These are phyloP conservation scores for Aureoboletus auriporus DNA, from an alignment of 768 basidiomycete genomes.

Conservation along the genomic window DNA sequence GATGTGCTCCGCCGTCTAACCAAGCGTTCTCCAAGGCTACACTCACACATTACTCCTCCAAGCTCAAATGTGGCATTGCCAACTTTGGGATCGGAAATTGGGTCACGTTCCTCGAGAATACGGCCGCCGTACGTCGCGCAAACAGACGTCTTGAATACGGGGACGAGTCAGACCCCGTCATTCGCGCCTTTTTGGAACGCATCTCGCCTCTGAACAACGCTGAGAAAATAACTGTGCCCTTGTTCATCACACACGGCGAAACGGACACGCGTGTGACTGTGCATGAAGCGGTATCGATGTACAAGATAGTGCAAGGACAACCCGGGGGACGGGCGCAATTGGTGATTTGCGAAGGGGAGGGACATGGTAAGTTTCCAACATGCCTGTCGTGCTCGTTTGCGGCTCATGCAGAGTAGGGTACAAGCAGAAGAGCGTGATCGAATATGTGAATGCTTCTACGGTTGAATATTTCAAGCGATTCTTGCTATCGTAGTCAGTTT, in stretches of 20 bases:
- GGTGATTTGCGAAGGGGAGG: slow-evolving; percentile 39
- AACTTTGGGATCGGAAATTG: slow-evolving; percentile 40
- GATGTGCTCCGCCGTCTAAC: neutral
- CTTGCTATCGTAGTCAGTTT: slow-evolving; percentile 20
- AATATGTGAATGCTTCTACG: slow-evolving; percentile 38
- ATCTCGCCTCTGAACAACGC: slow-evolving; percentile 39
- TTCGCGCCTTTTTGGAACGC: slow-evolving; percentile 35
- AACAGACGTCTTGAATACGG: slow-evolving; percentile 38
- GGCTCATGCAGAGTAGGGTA: slow-evolving; percentile 30
- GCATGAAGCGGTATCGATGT: slow-evolving; percentile 38
- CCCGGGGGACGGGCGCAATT: slow-evolving; percentile 30
- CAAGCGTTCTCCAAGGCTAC: slow-evolving; percentile 29
- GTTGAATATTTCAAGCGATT: slow-evolving; percentile 36
- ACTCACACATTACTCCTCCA: slow-evolving; percentile 38
- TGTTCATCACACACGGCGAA: slow-evolving; percentile 41
- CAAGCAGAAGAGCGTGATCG: slow-evolving; percentile 41
- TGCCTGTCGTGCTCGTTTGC: neutral
- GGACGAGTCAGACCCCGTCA: slow-evolving; percentile 35
- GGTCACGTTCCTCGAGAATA: slow-evolving; percentile 40
- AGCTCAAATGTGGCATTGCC: slow-evolving; percentile 38
- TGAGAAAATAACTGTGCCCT: slow-evolving; percentile 32
- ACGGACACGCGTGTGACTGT: slow-evolving; percentile 38
- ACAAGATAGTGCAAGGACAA: slow-evolving; percentile 24
- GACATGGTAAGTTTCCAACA: slow-evolving; percentile 33
- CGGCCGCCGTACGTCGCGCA: slow-evolving; percentile 33